These are phyloP conservation scores for Dendrocalamus sinicus DNA, from an alignment of 176 grass and related monocot genomes.

Conservation along the genomic window DNA sequence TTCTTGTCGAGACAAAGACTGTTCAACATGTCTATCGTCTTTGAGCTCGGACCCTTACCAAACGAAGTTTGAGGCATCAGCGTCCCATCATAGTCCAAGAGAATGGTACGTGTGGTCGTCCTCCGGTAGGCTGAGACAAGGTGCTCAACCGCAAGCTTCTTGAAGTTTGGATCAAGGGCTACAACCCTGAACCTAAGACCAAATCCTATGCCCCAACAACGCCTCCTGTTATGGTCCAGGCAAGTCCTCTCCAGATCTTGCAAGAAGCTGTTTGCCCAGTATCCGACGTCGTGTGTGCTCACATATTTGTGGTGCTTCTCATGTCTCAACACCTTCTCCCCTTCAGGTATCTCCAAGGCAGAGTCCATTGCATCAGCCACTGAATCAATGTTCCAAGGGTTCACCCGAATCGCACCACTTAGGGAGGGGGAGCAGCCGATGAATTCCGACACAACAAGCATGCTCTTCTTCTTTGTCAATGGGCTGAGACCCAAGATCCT, in stretches of 20 bases:
- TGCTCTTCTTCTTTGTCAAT: constrained; percentile 72
- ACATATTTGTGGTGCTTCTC: constrained; percentile 92
- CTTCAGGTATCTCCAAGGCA: constrained; percentile 72
- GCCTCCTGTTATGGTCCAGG: constrained; percentile 69
- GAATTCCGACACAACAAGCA: constrained; percentile 88
- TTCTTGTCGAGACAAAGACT: constrained; percentile 71
- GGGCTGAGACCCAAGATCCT: constrained; percentile 58
- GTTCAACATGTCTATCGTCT: constrained; percentile 67
- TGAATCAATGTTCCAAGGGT: constrained; percentile 91
- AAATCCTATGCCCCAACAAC: constrained; percentile 93
- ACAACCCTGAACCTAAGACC: constrained; percentile 87
- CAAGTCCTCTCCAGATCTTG: constrained; percentile 86
- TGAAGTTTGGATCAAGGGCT: constrained; percentile 87
- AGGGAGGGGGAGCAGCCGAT: constrained; percentile 93
- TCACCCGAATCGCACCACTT: constrained; percentile 79
- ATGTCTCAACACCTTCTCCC: constrained; percentile 77
- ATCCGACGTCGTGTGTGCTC: constrained; percentile 87
- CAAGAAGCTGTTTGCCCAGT: constrained; percentile 96
- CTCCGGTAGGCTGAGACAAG: constrained; percentile 84
- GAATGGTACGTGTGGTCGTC: constrained; percentile 55
- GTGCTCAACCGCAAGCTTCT: constrained; percentile 80
- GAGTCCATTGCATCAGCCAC: constrained; percentile 90
- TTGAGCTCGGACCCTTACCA: constrained; percentile 66
- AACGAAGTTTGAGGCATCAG: constrained; percentile 83
- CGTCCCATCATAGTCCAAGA: constrained; percentile 90